Evolutionary conservation across 192 early-diverging fungal genomes (phyloP).

Genomic region (Rhizophlyctis rosea): DNA sequence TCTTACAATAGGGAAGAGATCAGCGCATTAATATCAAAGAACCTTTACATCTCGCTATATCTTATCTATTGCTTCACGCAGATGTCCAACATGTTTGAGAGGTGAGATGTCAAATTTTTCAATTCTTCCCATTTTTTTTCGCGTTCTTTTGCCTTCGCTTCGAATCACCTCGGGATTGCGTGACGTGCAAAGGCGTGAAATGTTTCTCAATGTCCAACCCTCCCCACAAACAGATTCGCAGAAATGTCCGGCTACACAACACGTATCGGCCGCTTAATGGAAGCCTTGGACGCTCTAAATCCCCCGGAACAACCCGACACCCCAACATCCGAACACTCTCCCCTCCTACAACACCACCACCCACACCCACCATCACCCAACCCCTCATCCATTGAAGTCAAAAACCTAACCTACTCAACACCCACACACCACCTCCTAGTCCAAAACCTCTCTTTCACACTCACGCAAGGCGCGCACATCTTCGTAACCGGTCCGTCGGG

Average conservation of each 20-base stretch:
- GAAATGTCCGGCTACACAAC: constrained; percentile 79
- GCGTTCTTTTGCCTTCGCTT: too few species aligned
- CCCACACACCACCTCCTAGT: constrained; percentile 30
- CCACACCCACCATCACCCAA: constrained; percentile 40
- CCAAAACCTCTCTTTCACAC: constrained; percentile 12
- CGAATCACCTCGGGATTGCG: too few species aligned
- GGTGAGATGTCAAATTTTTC: constrained; percentile 17
- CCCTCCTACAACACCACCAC: constrained; percentile 25
- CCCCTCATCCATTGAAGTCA: constrained; percentile 50
- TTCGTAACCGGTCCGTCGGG: constrained; percentile 68
- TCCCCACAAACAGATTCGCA: constrained; percentile 53
- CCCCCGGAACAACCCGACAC: constrained; percentile 32
- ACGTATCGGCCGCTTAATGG: constrained; percentile 78
- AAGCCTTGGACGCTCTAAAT: constrained; percentile 59
- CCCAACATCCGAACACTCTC: constrained; percentile 7
- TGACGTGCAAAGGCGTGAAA: neutral
- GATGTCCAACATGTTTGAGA: constrained; percentile 66
- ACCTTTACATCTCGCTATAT: constrained; percentile 82
- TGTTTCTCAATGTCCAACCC: constrained; percentile 2
- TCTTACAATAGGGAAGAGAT: constrained; percentile 60
- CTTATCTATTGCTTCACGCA: constrained; percentile 73
- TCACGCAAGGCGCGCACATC: constrained; percentile 22
- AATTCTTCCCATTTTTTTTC: too few species aligned
- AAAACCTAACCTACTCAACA: constrained; percentile 35
- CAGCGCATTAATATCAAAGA: constrained; percentile 73